Conservation (phyloP, 441 rosid genomes). For the Populus hybrid region DNA sequence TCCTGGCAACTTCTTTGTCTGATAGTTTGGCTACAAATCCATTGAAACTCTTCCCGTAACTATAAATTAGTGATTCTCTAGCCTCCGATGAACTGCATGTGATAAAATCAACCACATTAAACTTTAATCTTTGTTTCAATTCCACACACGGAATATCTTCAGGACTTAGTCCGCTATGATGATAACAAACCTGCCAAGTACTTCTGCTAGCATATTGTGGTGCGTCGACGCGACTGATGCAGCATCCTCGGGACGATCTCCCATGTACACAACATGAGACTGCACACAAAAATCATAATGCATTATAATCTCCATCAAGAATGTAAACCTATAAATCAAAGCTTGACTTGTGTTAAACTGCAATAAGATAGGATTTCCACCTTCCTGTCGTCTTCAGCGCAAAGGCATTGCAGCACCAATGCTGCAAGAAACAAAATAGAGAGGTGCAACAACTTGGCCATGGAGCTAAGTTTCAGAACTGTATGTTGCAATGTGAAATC, state of each 20-base stretch:
- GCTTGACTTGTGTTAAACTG: neutral
- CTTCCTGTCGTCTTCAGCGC: neutral
- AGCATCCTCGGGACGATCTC: constrained; percentile 7
- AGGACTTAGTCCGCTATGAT: neutral
- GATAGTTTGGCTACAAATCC: constrained; percentile 18
- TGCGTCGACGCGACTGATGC: constrained; percentile 5
- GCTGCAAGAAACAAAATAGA: neutral
- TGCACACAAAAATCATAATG: neutral
- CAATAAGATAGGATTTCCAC: neutral
- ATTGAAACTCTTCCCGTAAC: constrained; percentile 20
- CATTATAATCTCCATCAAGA: neutral
- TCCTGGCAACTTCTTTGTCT: constrained; percentile 4
- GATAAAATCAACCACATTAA: neutral
- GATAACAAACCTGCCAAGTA: constrained; percentile 5
- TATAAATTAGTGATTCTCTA: constrained; percentile 13
- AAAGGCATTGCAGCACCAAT: neutral
- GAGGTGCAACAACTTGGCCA: neutral
- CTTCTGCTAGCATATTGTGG: constrained; percentile 9
- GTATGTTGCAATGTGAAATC: neutral
- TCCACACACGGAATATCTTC: neutral
- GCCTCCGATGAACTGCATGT: neutral
- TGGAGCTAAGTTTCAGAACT: neutral
- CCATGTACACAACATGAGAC: constrained; percentile 23
- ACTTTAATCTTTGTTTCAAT: neutral
- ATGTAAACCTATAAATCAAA: neutral